phyloP scores from a whole-genome alignment of 257 asterid genomes.

The Datura wrightii region DNA sequence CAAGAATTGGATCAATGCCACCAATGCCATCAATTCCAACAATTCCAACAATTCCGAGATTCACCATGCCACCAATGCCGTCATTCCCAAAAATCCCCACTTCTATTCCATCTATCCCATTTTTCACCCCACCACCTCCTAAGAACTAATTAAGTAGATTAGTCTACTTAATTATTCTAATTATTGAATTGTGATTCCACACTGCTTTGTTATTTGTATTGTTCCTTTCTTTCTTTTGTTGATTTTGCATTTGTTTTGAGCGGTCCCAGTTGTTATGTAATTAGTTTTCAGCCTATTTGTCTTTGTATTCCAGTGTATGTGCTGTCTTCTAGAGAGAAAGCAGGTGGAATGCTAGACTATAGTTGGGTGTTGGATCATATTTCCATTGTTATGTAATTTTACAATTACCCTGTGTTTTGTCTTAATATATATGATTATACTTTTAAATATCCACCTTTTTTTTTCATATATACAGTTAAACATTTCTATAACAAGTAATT shows the following conservation, averaged over 20 bases:
- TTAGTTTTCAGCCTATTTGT: neutral
- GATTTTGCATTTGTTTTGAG: neutral
- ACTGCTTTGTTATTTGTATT: neutral
- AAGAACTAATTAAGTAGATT: conserved; percentile 31
- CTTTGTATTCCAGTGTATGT: neutral
- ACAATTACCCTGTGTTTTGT: neutral
- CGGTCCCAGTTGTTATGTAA: neutral
- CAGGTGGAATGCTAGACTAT: neutral
- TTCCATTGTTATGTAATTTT: neutral
- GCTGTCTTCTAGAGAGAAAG: neutral
- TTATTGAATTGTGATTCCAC: neutral
- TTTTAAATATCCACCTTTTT: no score
- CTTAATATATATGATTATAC: neutral
- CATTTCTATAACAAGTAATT: no score
- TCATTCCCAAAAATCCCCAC: conserved; percentile 35
- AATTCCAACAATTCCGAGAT: conserved; percentile 40
- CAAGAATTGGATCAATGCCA: conserved; percentile 38
- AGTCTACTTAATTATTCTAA: neutral
- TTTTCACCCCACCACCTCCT: conserved; percentile 44
- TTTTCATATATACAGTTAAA: no score
- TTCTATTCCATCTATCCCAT: conserved; percentile 41
- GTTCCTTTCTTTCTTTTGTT: neutral
- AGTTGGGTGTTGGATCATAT: neutral
- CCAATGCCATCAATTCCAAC: conserved; percentile 44
- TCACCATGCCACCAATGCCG: conserved; percentile 33